phyloP scores from a whole-genome alignment of 2,329 filamentous ascomycete genomes.

The Aspergillaceae sp. region DNA sequence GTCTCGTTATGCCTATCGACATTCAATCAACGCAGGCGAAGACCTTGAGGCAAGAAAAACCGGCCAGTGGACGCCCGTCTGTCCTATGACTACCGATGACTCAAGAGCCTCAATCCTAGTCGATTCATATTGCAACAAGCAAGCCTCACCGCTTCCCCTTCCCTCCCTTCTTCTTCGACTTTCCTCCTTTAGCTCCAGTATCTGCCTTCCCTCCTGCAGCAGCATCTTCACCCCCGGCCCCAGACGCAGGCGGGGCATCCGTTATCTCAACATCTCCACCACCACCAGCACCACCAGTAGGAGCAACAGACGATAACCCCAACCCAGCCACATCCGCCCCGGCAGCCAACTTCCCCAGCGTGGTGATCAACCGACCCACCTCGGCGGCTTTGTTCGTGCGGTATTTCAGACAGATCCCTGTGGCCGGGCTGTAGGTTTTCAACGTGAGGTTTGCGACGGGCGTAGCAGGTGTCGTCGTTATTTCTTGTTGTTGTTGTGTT shows the following conservation, averaged over 20 bases:
- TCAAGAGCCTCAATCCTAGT: neutral
- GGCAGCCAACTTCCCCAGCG: constrained; percentile 66
- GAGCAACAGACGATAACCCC: constrained; percentile 20
- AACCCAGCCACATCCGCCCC: constrained; percentile 54
- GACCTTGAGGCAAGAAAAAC: too few relatives aligned
- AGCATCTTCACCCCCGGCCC: constrained; percentile 18
- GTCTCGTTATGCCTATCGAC: too few relatives aligned
- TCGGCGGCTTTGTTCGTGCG: constrained; percentile 83
- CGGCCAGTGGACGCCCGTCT: too few relatives aligned
- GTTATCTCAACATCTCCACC: constrained; percentile 26
- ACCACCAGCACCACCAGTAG: constrained; percentile 25
- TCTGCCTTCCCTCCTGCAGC: constrained; percentile 11
- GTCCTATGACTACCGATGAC: too few relatives aligned
- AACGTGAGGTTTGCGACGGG: constrained; percentile 64
- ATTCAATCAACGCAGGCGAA: too few relatives aligned
- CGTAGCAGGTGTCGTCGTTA: constrained; percentile 10
- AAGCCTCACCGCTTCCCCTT: constrained; percentile 56
- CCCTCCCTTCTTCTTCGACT: constrained; percentile 56
- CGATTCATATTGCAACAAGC: neutral
- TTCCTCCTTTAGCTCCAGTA: constrained; percentile 22
- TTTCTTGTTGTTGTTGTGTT: constrained; percentile 18
- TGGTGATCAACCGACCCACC: constrained; percentile 70
- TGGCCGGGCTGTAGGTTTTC: constrained; percentile 80
- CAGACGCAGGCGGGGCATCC: constrained; percentile 14
- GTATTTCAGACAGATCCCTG: constrained; percentile 82